phyloP scores from a whole-genome alignment of 192 early-diverging fungal species.

The Coemansia sp. region DNA sequence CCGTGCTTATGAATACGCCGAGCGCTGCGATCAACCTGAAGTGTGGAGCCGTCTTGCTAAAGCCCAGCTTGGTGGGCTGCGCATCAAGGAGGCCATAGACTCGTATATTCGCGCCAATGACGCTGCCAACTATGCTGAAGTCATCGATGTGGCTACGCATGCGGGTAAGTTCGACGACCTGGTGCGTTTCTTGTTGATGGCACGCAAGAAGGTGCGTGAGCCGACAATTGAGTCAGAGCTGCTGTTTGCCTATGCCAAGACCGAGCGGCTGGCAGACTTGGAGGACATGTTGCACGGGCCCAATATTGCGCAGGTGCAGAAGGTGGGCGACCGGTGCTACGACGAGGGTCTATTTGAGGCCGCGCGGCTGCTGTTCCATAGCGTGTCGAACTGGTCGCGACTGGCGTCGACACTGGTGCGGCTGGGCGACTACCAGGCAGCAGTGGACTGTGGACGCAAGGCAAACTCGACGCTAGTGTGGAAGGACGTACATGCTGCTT shows the following conservation, averaged over 20 bases:
- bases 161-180: slow-evolving; percentile 93
- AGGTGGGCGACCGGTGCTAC: slow-evolving; percentile 94
- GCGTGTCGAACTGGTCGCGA: slow-evolving; percentile 96
- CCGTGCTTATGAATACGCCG: slow-evolving; percentile 95
- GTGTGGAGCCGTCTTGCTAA: slow-evolving; percentile 96
- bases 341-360: slow-evolving; percentile 88
- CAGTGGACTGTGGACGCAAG: slow-evolving; percentile 98
- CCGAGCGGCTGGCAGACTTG: slow-evolving; percentile 82
- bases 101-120: slow-evolving; percentile 98
- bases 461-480: slow-evolving; percentile 98
- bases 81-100: slow-evolving; percentile 93
- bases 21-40: slow-evolving; percentile 83
- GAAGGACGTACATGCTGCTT: slow-evolving; percentile 98
- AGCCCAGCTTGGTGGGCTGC: slow-evolving; percentile 86
- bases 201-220: slow-evolving; percentile 93
- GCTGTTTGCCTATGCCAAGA: slow-evolving; percentile 94
- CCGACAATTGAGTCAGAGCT: slow-evolving; percentile 95
- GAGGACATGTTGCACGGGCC: slow-evolving; percentile 91
- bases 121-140: slow-evolving; percentile 81
- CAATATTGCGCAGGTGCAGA: slow-evolving; percentile 92
- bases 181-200: slow-evolving; percentile 92
- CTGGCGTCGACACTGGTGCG: slow-evolving; percentile 95
- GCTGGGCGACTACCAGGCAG: slow-evolving; percentile 90
- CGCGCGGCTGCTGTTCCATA: slow-evolving; percentile 92
- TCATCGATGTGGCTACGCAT: slow-evolving; percentile 73